Conservation (phyloP, 257 asterid species). For the Ballota nigra region DNA sequence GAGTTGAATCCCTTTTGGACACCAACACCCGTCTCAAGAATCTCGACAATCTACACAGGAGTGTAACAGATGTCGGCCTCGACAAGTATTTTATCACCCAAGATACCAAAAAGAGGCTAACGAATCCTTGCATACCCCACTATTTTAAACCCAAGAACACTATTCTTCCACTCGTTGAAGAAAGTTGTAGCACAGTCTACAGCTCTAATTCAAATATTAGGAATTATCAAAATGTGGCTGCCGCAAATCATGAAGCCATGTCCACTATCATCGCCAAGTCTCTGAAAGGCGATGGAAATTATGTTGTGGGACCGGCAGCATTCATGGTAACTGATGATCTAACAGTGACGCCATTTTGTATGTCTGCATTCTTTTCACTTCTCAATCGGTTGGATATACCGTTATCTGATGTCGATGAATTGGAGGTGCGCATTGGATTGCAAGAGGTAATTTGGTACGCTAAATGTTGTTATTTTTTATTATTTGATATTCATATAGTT, state of each 20-base stretch:
- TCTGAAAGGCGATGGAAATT: neutral
- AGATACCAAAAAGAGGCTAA: neutral
- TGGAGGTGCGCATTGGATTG: constrained; percentile 6
- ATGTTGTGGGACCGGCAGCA: neutral
- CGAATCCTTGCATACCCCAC: neutral
- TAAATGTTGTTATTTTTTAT: too few species aligned
- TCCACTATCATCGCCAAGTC: neutral
- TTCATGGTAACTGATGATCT: constrained; percentile 28
- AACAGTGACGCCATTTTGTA: constrained; percentile 1
- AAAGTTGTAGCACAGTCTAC: neutral
- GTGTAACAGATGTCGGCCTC: neutral
- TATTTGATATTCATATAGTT: neutral
- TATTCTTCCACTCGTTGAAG: neutral
- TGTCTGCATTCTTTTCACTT: neutral
- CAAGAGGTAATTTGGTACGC: constrained; percentile 3
- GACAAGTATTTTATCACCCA: neutral
- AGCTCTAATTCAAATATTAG: too few species aligned
- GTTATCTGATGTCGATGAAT: constrained; percentile 2
- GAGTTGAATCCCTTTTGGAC: constrained; percentile 12
- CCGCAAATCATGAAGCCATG: too few species aligned
- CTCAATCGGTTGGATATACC: neutral
- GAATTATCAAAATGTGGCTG: too few species aligned
- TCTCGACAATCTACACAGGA: constrained; percentile 8
- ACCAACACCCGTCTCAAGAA: neutral
- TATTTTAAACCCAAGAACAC: neutral